These are phyloP conservation scores for Sporothrix brunneoviolacea DNA, from an alignment of 2,329 filamentous ascomycete species.

Conservation along the genomic window DNA sequence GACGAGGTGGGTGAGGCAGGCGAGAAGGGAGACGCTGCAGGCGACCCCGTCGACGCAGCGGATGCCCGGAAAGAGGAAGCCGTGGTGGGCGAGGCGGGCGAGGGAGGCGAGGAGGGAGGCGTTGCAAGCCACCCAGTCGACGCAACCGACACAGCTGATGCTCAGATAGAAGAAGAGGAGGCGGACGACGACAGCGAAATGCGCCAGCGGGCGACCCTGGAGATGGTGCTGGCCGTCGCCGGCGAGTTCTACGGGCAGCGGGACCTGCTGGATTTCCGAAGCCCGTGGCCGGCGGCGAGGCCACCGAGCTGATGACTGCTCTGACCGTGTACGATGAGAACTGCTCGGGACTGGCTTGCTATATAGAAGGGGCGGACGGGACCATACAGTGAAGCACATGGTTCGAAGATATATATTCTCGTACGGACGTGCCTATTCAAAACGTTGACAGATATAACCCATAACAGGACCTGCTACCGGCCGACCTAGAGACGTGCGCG, in stretches of 20 bases:
- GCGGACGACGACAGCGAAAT: slow-evolving; percentile 27
- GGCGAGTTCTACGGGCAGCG: slow-evolving; percentile 87
- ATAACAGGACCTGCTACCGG: too few relatives aligned
- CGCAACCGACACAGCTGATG: slow-evolving; percentile 24
- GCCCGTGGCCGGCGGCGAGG: slow-evolving; percentile 35
- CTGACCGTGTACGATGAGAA: slow-evolving; percentile 1
- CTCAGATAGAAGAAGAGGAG: slow-evolving; percentile 7
- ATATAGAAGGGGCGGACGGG: too few relatives aligned
- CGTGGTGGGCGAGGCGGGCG: not conserved
- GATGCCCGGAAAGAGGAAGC: too few relatives aligned
- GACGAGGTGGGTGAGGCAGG: slow-evolving; percentile 7
- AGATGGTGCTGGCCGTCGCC: slow-evolving; percentile 84
- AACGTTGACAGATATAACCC: too few relatives aligned
- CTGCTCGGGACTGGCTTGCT: too few relatives aligned
- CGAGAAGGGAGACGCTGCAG: not conserved
- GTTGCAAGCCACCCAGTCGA: too few relatives aligned
- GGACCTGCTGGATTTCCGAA: slow-evolving; percentile 71
- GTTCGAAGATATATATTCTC: too few relatives aligned
- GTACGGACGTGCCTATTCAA: too few relatives aligned
- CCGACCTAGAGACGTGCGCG: too few relatives aligned
- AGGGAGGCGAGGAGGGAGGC: not conserved
- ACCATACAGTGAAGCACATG: too few relatives aligned
- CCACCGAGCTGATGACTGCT: not conserved
- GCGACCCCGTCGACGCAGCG: not conserved
- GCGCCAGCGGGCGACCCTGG: slow-evolving; percentile 65